Base-by-base conservation (phyloP, 805 yeast species). In the Yarrowia sp. region DNA sequence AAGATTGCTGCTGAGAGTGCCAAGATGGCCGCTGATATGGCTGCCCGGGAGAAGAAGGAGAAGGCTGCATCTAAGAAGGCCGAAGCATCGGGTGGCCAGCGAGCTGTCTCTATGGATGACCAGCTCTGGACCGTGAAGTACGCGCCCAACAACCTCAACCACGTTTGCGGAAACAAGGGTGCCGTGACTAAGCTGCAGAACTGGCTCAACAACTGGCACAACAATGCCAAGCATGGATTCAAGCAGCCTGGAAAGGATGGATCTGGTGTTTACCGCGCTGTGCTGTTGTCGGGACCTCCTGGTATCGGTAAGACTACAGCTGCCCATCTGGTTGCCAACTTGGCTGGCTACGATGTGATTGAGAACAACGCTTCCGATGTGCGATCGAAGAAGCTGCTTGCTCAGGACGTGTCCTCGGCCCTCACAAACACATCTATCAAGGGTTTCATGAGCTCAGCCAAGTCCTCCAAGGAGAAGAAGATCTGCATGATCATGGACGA, bases 401-500 rank as follows among this genome's bases (percentile, higher is more conserved):
- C 88, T 67, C 76, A 80, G 12, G 84, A 82, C 38, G 79, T 94
- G 24, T 85, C 86, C 64, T 83, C 86, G 18, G 85, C 90, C 1
- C 77, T 93, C 62, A 84, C 83, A 71, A 93, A 91, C 70, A 85
- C 91, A 16, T 90, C 97, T 0, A 86, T 94, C 14, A 83, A 84
- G 60, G 96, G 97, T 0, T 90, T 77, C 70, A 86, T 90, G 75
- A 76, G 80, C 61, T 68, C 73, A 19, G 65, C 61, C 6, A 67
- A 67, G 10, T 70, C 69, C 49, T 66, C 63, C 16, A 65, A 60
- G 66, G 78, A 81, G 51, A 80, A 81, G 59, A 85, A 82, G 64
- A 85, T 93, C 68, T 90, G 91, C 62, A 79, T 94, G 49, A 87
- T 94, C 65, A 91, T 94, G 98, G 99, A 94, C 75, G 99, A 94